Conservation (phyloP, 495 filamentous ascomycete genomes). For the Acidomyces sp. region DNA sequence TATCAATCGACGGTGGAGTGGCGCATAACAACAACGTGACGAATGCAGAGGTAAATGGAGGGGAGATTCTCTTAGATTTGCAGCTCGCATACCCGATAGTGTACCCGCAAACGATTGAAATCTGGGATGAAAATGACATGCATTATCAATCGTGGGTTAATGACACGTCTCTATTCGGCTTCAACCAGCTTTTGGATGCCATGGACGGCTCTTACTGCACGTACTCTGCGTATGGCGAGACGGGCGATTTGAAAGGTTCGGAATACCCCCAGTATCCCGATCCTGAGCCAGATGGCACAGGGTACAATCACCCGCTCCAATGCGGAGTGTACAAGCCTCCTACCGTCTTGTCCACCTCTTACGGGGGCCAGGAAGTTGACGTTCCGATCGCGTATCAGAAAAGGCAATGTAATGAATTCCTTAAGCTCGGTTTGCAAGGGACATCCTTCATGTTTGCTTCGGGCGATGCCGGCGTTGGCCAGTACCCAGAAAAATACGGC, state of each 20-base stretch:
- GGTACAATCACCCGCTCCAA: slow-evolving; percentile 7
- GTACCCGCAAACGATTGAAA: slow-evolving; percentile 8
- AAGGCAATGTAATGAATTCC: slow-evolving; percentile 40
- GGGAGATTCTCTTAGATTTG: slow-evolving; percentile 8
- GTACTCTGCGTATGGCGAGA: slow-evolving; percentile 13
- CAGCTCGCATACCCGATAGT: slow-evolving; percentile 10
- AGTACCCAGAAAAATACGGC: slow-evolving; percentile 11
- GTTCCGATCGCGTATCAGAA: slow-evolving; percentile 15
- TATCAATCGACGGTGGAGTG: slow-evolving; percentile 9
- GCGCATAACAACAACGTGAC: not conserved
- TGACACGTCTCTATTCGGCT: slow-evolving; percentile 1
- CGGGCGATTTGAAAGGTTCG: not conserved
- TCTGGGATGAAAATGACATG: slow-evolving; percentile 9
- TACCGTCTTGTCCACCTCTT: slow-evolving; percentile 6
- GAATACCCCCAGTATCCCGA: slow-evolving; percentile 1
- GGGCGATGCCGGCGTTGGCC: slow-evolving; percentile 33
- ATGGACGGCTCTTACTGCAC: slow-evolving; percentile 13
- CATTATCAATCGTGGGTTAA: slow-evolving; percentile 3
- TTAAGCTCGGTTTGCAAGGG: slow-evolving; percentile 38
- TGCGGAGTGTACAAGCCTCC: slow-evolving; percentile 8
- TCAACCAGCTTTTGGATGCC: slow-evolving; percentile 10
- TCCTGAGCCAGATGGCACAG: slow-evolving; percentile 1
- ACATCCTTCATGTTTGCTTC: slow-evolving; percentile 31
- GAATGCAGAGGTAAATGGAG: slow-evolving; percentile 5
- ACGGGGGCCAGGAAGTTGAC: slow-evolving; percentile 11